Base-by-base conservation (phyloP, 352 stramenopile species). In the Phytophthora lateralis region DNA sequence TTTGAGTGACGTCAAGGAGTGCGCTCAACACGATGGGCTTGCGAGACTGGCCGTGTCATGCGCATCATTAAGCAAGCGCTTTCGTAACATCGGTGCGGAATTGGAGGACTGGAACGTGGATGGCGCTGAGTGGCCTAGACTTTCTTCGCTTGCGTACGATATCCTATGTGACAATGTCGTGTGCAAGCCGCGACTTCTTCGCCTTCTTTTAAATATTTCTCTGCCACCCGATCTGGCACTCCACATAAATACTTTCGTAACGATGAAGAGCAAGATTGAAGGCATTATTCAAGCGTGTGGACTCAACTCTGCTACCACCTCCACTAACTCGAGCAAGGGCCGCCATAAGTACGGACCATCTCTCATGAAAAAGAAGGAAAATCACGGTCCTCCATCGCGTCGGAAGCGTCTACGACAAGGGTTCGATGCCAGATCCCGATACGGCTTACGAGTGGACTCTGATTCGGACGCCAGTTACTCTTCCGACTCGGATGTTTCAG, bases 151-250 rank as follows among this genome's bases (percentile, higher is more conserved):
- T 20, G 75, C 66, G 4, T 88, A 89, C 41, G 64, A 66, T 24
- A 59, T 88, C 11, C 32, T 93, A 45, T 89, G 81, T 38, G 79
- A 90, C 6, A 82, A 93, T 52, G 76, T 84, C 6, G 77, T 93
- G 12, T 81, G 85, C 54, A 82, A 89, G 27, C 49, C 63, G 12
- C 75, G 71, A 14, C 66, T 92, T 9, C 66, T 93, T 49, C 80
- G 76, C 43, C 56, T 72, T 18, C 60, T 91, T 6, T 52, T 88
- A 20, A 67, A 43, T 32, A 71, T 87, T 27, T 76, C 66, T 35
- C 49, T 87, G 4, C 64, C 75, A n/a, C 51, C 38, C 26, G 47
- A 76, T 9, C 30, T 71, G n/a, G 63, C 49, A 1, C 60, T 56
- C 18, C 43, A 50, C 2, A 47, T 77, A 2, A 49, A 64, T 1